A percentile compares a stretch with the other conserved stretches of the same genome.
phyloP scores from a whole-genome alignment of 2,329 filamentous ascomycete species.

The Aspergillus jensenii region DNA sequence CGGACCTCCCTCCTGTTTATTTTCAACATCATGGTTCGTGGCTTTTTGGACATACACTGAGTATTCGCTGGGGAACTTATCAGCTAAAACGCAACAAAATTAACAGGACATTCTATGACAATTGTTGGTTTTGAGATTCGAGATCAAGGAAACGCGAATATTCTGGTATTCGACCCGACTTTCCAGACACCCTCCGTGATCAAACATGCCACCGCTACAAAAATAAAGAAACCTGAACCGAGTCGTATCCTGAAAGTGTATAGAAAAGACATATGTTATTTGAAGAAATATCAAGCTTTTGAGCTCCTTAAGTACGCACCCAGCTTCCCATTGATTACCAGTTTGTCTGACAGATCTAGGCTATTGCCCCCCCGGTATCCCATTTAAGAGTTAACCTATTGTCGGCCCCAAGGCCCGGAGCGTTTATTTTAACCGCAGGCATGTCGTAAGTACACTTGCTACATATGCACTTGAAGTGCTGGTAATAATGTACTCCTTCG shows the following conservation, averaged over 20 bases:
- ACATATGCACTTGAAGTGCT: too few relatives aligned
- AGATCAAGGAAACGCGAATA: conserved; percentile 61
- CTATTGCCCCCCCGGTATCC: conserved; percentile 1
- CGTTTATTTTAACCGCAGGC: too few relatives aligned
- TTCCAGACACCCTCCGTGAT: conserved; percentile 69
- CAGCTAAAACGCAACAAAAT: neutral
- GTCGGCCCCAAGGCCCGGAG: neutral
- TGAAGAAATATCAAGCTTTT: conserved; percentile 72
- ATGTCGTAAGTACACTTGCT: too few relatives aligned
- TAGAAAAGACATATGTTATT: conserved; percentile 66
- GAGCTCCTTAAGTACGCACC: conserved; percentile 68
- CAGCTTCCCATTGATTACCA: neutral
- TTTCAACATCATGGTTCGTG: conserved; percentile 73
- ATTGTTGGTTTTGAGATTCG: conserved; percentile 80
- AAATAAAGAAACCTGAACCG: conserved; percentile 43
- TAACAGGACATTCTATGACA: conserved; percentile 79
- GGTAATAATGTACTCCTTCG: too few relatives aligned
- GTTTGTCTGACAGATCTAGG: conserved; percentile 8
- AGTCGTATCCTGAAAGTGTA: conserved; percentile 67
- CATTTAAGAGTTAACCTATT: neutral
- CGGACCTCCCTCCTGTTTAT: conserved; percentile 78
- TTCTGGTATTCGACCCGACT: conserved; percentile 87
- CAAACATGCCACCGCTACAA: conserved; percentile 54
- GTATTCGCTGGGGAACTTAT: neutral
- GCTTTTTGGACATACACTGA: neutral